Base-by-base conservation (phyloP, 2,329 filamentous ascomycete genomes). In the Pezicula rhizophila region DNA sequence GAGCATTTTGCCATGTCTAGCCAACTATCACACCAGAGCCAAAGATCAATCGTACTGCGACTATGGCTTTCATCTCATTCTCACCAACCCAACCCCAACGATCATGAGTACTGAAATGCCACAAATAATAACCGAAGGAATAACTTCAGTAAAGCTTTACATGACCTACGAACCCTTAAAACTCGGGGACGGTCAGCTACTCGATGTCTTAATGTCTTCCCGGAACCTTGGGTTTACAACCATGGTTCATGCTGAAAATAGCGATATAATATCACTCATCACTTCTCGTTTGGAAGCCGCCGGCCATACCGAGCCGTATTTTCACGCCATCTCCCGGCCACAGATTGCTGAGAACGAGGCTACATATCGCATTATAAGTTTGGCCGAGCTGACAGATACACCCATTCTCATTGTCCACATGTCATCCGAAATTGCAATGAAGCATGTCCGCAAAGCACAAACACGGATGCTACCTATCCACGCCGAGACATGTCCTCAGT, bases 401-500 rank as follows among this genome's bases (percentile, higher is more conserved):
- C 76, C 76, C 0, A 74, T 79, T 42, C 59, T 79, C 34, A 69
- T 79, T 28, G 76, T 79, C 35, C 76, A 78, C 57, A 70, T 78
- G 61, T 72, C 67, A 5, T 74, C 71, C 5, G 65, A 71, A 5
- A 64, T 67, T 5, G 76, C 76, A 2, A 70, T 74, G 10, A 60
- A 65, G 4, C 71, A 75, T 52, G 73, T 79, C 46, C 69, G 73
- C 20, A 61, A 67, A 15, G 77, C 77, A 0, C 76, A 80, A 57
- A 71, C 70, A 8, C 59, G 68, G 3, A 69, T 73, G 0, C 65
- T 78, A 8, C 76, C 78, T 0, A 68, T 80, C 18, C 74, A 77
- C 52, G 77, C 74, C 2, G 77, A 80, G 60, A 81, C 77, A 1
- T 80, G 77, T 57, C 78, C 77, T 3, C 77, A 80, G 48, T 80